Base-by-base conservation (phyloP, 495 filamentous ascomycete genomes). In the Penicillium goetzii region DNA sequence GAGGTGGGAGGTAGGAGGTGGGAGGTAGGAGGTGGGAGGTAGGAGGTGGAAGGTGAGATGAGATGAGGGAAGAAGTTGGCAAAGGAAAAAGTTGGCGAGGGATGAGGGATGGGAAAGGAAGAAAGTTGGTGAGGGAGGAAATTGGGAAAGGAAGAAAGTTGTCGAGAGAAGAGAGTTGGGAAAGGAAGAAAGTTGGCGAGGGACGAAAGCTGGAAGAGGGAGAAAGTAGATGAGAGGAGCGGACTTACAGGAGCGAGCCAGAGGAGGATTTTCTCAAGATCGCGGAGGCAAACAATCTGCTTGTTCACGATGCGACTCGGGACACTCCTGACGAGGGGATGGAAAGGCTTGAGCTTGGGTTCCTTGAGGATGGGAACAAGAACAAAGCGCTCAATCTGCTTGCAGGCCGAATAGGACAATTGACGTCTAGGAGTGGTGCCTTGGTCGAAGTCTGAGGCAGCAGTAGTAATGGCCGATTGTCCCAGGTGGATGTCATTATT, bases 201-300 rank as follows among this genome's bases (percentile, higher is more conserved):
- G n/a, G 6, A 50, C 25, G 8, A 15, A 14, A 26, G 45, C 19
- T 3, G 45, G 45, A 19, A 43, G 45, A 38, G 17, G 7, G 10
- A 53, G 51, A 53, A 21, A 19, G 51, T 19, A 32, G 26, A 36
- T 19, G 6, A 15, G 19, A 51, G 8, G 8, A 7, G 14, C 65
- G 66, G 58, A 95, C 92, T 94, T 86, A 96, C 92, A 65, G 90
- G 91, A 77, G 93, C 91, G 62, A 93, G 82, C 75, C 89, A 91
- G 66, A 96, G 83, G 52, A 97, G 78, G 14, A 90, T 92, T 84
- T 96, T 96, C 77, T 97, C 92, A 30, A 96, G 83, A 74, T 96
- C 92, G 71, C 93, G 83, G 11, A 97, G 85, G 77, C 89, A 95
- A 61, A 88, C 84, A 62, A 97, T 93, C 64, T 93, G 86, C 65